These are phyloP conservation scores for Akanthomyces muscarius DNA, from an alignment of 2,329 filamentous ascomycete genomes.

Conservation along the genomic window DNA sequence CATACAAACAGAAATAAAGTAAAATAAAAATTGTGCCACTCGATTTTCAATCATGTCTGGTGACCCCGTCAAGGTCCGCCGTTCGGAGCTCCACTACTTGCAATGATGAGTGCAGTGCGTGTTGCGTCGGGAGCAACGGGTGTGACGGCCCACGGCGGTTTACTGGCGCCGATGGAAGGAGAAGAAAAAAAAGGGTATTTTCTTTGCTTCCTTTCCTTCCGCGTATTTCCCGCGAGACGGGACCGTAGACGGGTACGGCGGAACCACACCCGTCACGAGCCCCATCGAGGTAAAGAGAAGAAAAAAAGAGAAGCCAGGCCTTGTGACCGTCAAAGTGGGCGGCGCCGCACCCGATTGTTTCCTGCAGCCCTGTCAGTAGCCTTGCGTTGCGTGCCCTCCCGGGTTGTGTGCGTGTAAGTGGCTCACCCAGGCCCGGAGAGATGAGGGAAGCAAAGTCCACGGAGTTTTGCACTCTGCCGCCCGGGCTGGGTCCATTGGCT, in stretches of 20 bases:
- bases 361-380: conserved; percentile 13
- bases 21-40: not conserved
- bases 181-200: too few relatives aligned
- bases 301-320: not conserved
- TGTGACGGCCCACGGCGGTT: not conserved
- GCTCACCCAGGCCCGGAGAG: not conserved
- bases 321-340: not conserved
- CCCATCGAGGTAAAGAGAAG: conserved; percentile 1
- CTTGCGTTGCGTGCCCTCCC: not conserved
- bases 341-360: conserved; percentile 5
- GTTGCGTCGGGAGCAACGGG: not conserved
- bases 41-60: not conserved
- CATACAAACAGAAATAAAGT: too few relatives aligned
- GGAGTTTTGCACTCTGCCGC: not conserved
- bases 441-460: not conserved
- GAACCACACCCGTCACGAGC: not conserved
- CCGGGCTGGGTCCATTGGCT: not conserved
- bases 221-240: too few relatives aligned
- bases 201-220: too few relatives aligned
- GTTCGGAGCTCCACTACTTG: not conserved
- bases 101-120: not conserved
- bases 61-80: not conserved
- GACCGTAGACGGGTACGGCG: not conserved
- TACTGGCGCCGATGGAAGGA: not conserved
- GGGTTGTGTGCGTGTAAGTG: not conserved